Base-by-base conservation (phyloP, 164 flowering plant species). In the Piper longum region DNA sequence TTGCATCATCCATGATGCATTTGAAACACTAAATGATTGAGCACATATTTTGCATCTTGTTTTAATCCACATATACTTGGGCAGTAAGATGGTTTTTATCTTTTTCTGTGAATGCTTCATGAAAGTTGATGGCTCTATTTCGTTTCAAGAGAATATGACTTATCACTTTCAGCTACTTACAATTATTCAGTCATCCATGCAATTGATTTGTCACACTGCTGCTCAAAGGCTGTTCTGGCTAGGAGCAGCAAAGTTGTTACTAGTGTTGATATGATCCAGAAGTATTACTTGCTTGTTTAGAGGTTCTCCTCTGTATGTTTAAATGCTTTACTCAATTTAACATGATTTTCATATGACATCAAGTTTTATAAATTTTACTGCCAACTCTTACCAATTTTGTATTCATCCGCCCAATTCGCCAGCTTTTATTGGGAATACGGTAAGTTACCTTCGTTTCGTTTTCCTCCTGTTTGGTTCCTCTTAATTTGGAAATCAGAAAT, bases 371-470 rank as follows among this genome's bases (percentile, higher is more conserved):
- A 40, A 59, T 18, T 59, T 61, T 62, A 89, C 74, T 91, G 96
- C 26, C 78, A 76, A 87, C 76, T 80, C 91, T 54, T 93, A 85
- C 70, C 97, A 90, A 70, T 93, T 93, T 68, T 87, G 87, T 70
- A 79, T 93, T 74, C 97, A 88, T 75, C 99, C 97, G 67, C 88
- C 95, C 69, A 69, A 80, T 73, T 85, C 87, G 54, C 86, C 93
- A 6, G 92, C 97, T 57, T 93, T 93, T 74, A 85, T 93, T 65
- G 99, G 96, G 57, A 93, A 90, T 73, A 90, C 96, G 60, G 97
- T 87, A 82, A 65, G 85, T 78, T 43, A 59, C 6, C 36, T 26
- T 26, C 2, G 36, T 26, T 26, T 48, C 14, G 36, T 26, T 26
- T 26, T 26, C 36, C 36, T 62, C 12, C 14, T 4, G 16, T 39